phyloP scores from a whole-genome alignment of 2,329 filamentous ascomycete species.

The Pestalotiopsis sp. region DNA sequence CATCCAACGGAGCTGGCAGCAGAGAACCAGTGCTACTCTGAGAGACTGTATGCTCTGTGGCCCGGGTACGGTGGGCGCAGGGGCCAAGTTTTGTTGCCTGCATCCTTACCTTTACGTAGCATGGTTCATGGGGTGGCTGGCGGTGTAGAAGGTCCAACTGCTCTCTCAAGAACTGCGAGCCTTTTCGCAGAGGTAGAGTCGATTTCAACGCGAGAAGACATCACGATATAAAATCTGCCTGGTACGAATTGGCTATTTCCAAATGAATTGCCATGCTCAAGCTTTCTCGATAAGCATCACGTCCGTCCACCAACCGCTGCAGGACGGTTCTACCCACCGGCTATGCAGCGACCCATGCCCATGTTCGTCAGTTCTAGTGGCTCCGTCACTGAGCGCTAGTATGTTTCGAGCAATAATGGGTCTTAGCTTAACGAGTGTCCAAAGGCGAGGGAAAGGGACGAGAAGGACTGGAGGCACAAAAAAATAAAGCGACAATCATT shows the following conservation, averaged over 20 bases:
- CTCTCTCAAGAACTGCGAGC: background rate
- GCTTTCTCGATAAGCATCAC: background rate
- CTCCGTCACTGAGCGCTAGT: background rate
- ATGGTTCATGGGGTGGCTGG: background rate
- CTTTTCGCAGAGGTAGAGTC: background rate
- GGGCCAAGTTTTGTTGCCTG: background rate
- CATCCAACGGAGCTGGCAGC: background rate
- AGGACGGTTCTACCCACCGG: constrained; percentile 4
- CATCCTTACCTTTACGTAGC: background rate
- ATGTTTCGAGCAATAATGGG: background rate
- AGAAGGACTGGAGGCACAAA: background rate
- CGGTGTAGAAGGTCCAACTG: background rate
- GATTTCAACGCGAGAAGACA: background rate
- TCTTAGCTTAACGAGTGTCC: background rate
- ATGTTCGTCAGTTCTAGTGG: background rate
- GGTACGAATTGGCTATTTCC: background rate
- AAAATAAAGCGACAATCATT: background rate
- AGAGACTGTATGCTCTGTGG: background rate
- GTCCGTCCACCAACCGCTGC: background rate
- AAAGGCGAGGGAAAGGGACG: background rate
- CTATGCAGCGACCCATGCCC: background rate
- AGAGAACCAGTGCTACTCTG: background rate
- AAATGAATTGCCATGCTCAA: background rate
- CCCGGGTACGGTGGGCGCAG: background rate
- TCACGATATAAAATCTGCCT: background rate